A percentile compares a stretch with the other conserved stretches of the same genome.
These are phyloP conservation scores for Aspergillus costaricaensis DNA, from an alignment of 2,329 filamentous ascomycete species.

Conservation along the genomic window DNA sequence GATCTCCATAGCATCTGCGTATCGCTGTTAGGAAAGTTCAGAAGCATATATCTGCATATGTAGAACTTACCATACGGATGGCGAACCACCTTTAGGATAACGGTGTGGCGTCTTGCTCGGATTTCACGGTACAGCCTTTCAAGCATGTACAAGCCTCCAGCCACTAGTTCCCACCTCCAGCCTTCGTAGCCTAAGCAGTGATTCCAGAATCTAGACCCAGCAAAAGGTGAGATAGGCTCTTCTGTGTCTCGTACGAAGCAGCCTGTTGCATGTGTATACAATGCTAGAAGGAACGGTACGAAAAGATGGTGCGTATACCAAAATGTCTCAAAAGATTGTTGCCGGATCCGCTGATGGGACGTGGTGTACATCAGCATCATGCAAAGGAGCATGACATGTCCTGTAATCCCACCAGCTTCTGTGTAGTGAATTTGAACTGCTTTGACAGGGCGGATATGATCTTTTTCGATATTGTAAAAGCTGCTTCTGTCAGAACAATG, in stretches of 20 bases:
- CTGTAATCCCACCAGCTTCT: constrained; percentile 86
- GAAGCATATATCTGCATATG: neutral
- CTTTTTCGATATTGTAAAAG: constrained; percentile 92
- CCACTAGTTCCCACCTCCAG: constrained; percentile 94
- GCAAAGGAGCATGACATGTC: constrained; percentile 97
- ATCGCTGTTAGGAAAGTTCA: constrained; percentile 21
- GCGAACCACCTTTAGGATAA: constrained; percentile 89
- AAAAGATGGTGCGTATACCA: constrained; percentile 99
- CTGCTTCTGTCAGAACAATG: constrained; percentile 47
- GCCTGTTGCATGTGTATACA: constrained; percentile 94
- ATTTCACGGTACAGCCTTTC: constrained; percentile 93
- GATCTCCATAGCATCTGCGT: constrained; percentile 85
- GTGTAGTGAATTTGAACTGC: constrained; percentile 91
- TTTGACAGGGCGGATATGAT: constrained; percentile 74
- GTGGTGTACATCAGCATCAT: constrained; percentile 99
- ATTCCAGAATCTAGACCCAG: constrained; percentile 76
- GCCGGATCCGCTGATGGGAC: constrained; percentile 86
- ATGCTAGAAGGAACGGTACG: constrained; percentile 86
- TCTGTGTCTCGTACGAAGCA: constrained; percentile 90
- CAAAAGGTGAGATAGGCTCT: constrained; percentile 77
- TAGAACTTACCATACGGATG: constrained; percentile 79
- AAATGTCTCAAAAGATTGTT: constrained; percentile 97
- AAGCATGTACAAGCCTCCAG: constrained; percentile 78
- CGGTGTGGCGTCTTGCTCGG: constrained; percentile 76
- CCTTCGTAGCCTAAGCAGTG: constrained; percentile 95